A percentile compares a stretch with the other conserved stretches of the same genome.
These are phyloP conservation scores for Tripterygium wilfordii DNA, from an alignment of 177 flowering plant genomes.

Conservation along the genomic window DNA sequence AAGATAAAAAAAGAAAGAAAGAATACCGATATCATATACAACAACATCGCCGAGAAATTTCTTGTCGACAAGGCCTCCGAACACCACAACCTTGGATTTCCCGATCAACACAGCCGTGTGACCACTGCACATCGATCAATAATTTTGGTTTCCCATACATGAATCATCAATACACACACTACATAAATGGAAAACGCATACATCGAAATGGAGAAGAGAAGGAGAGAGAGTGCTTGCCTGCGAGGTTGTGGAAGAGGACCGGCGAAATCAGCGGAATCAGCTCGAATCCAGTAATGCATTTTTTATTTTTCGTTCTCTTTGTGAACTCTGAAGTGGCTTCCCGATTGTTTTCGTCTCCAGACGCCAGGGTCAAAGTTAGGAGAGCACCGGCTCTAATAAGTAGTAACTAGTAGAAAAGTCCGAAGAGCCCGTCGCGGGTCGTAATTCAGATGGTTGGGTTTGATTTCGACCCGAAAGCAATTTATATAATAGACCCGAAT, in stretches of 20 bases:
- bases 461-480: too few species aligned
- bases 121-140: constrained; percentile 56
- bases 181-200: background rate
- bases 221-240: constrained; percentile 32
- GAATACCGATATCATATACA: constrained; percentile 80
- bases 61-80: constrained; percentile 91
- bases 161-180: too few species aligned
- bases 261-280: constrained; percentile 69
- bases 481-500: too few species aligned
- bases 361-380: too few species aligned
- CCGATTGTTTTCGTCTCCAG: too few species aligned
- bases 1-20: background rate
- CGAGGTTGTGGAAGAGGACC: constrained; percentile 79
- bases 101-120: constrained; percentile 85
- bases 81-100: constrained; percentile 76
- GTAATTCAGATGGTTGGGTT: too few species aligned
- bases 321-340: too few species aligned
- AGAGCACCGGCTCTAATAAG: too few species aligned
- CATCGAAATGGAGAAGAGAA: background rate
- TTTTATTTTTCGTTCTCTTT: constrained; percentile 2
- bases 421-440: too few species aligned
- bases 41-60: constrained; percentile 61
- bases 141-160: too few species aligned
- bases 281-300: constrained; percentile 89
- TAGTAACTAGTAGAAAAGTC: too few species aligned